These are phyloP conservation scores for Cryomyces antarcticus DNA, from an alignment of 495 filamentous ascomycete species.

Conservation along the genomic window DNA sequence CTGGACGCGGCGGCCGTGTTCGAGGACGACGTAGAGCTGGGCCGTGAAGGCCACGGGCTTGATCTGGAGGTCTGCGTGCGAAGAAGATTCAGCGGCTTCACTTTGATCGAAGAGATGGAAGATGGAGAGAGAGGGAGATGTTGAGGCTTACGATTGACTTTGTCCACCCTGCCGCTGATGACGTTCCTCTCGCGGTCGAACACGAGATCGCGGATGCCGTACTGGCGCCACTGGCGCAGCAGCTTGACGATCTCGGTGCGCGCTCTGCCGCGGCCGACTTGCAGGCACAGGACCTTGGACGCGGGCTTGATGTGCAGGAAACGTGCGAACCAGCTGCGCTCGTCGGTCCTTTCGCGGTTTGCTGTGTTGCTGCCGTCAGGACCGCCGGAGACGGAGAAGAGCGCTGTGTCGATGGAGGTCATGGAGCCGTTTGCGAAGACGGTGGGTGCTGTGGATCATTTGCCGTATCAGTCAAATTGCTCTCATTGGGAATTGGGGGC, in stretches of 20 bases:
- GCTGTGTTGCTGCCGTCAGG: constrained; percentile 6
- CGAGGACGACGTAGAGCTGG: constrained; percentile 68
- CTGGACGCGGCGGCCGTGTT: constrained; percentile 36
- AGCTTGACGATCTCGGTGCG: constrained; percentile 54
- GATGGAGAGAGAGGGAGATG: constrained; percentile 1
- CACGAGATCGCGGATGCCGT: constrained; percentile 55
- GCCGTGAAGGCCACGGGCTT: constrained; percentile 61
- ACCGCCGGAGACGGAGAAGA: constrained; percentile 4
- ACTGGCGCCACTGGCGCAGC: constrained; percentile 57
- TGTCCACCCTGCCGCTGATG: constrained; percentile 54
- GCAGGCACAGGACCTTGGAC: constrained; percentile 49
- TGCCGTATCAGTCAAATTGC: not conserved
- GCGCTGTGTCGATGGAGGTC: constrained; percentile 4
- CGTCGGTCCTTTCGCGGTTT: constrained; percentile 29
- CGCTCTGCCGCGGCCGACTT: constrained; percentile 41
- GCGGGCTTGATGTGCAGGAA: constrained; percentile 81
- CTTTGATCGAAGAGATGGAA: not conserved
- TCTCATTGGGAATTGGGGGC: too few relatives aligned
- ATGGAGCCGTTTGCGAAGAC: constrained; percentile 1
- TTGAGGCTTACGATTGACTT: constrained; percentile 48
- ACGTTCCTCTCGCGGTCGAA: constrained; percentile 53
- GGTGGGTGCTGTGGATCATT: not conserved
- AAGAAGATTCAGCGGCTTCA: not conserved
- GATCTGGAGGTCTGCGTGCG: constrained; percentile 39
- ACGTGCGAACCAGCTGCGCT: constrained; percentile 67